These are phyloP conservation scores for Cryphonectria japonica DNA, from an alignment of 2,329 filamentous ascomycete genomes.

Conservation along the genomic window DNA sequence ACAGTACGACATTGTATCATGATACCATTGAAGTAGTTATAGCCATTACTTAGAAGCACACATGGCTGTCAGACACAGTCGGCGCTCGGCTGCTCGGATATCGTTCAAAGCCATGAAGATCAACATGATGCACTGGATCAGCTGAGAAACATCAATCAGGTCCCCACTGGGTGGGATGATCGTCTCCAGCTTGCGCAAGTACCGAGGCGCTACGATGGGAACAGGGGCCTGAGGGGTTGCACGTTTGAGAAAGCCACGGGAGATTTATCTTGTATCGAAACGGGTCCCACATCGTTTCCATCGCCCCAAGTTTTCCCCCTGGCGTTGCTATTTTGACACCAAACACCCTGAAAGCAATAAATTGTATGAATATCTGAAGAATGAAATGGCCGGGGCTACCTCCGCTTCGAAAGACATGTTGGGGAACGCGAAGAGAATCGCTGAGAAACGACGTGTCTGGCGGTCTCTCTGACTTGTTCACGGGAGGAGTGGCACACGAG, in stretches of 20 bases:
- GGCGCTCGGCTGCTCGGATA: neutral
- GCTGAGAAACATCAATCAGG: neutral
- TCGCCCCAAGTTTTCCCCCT: neutral
- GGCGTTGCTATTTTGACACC: neutral
- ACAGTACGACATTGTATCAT: neutral
- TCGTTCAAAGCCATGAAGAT: neutral
- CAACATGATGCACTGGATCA: neutral
- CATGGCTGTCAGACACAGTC: neutral
- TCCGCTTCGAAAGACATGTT: neutral
- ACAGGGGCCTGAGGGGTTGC: neutral
- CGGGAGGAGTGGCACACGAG: neutral
- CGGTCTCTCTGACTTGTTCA: neutral
- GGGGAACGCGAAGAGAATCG: neutral
- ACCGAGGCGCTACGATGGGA: conserved; percentile 3
- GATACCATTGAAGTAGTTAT: neutral
- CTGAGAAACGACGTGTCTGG: neutral
- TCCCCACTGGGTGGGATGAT: neutral
- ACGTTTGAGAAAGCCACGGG: conserved; percentile 2
- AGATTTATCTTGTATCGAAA: neutral
- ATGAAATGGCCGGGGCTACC: neutral
- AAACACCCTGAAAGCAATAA: neutral
- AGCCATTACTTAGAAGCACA: too few species aligned
- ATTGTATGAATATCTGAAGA: neutral
- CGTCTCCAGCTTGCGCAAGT: conserved; percentile 2
- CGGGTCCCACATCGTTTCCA: neutral